Evolutionary conservation across 2,329 filamentous ascomycete species (phyloP).

Genomic region (Aspergillus ochraceus): DNA sequence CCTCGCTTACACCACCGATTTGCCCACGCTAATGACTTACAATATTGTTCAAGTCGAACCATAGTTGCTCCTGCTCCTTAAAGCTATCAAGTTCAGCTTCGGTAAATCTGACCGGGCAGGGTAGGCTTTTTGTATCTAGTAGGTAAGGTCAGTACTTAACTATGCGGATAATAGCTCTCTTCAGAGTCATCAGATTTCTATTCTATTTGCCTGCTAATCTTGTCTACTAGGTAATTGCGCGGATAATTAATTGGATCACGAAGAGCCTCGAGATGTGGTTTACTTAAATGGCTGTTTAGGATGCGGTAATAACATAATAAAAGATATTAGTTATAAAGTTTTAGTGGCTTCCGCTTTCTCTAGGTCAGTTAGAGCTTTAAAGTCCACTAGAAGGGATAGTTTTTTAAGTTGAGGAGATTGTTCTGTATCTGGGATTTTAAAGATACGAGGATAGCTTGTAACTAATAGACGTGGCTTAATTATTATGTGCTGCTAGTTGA

Average conservation of each 20-base stretch:
- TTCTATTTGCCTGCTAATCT: constrained; percentile 22
- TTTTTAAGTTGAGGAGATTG: constrained; percentile 10
- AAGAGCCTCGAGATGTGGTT: constrained; percentile 22
- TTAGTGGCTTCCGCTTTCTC: constrained; percentile 21
- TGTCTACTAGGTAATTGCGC: constrained; percentile 23
- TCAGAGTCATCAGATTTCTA: constrained; percentile 24
- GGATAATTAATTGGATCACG: constrained; percentile 15
- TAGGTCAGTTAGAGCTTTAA: constrained; percentile 14
- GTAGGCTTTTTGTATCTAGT: background rate
- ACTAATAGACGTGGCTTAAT: constrained; percentile 17
- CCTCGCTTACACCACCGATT: constrained; percentile 11
- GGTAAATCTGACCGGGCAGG: constrained; percentile 6
- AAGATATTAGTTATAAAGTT: constrained; percentile 11
- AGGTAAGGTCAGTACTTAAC: constrained; percentile 10
- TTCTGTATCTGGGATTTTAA: constrained; percentile 23
- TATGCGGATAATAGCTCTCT: constrained; percentile 21
- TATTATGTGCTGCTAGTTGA: constrained; percentile 25
- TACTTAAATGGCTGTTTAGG: constrained; percentile 23
- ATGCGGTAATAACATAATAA: constrained; percentile 24
- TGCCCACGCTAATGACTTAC: constrained; percentile 12
- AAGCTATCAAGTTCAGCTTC: constrained; percentile 4
- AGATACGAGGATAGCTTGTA: constrained; percentile 17
- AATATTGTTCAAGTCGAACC: constrained; percentile 7
- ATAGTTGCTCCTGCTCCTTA: constrained; percentile 8
- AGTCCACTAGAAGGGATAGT: constrained; percentile 18